Base-by-base conservation (phyloP, 1,139 yeast species). In the Yamadazyma triangularis region DNA sequence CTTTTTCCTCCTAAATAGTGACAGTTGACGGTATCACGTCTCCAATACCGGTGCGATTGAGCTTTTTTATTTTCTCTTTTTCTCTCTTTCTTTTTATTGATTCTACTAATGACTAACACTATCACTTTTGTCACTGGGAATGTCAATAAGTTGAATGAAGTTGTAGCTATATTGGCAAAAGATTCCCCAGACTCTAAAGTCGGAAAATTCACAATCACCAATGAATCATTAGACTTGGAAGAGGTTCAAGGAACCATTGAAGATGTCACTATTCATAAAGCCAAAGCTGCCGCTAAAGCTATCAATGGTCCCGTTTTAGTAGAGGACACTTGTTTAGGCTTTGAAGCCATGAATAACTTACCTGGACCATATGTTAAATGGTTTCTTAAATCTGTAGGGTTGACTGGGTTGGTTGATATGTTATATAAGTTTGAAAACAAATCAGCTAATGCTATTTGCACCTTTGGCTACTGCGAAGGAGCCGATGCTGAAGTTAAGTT, bases 311-410 rank as follows among this genome's bases (percentile, higher is more conserved):
- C 97, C 0, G 96, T 87, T 1, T 67, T 93, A 33, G 96, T 89
- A 2, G 99, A 93, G 53, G 99, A 93, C 50, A 93, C 98, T 0
- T 89, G 95, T 32, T 71, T 93, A 29, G 87, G 83, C 8, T 93
- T 84, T 56, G 72, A 70, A 34, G 96, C 95, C 2, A 70, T 83
- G 53, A 79, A 84, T 31, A 66, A 71, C 40, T 71, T 93, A 34
- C 99, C 99, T 1, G 99, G 99, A 7, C 97, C 98, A 1, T 69
- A 74, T 45, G 74, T 78, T 56, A 89, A 89, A 58, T 89, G 97
- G 97, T 89, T 89, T 59, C 73, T 85, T 29, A 62, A 78, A 38
- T 60, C 76, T 11, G 56, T 88, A 41, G 95, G 95, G 1, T 68
- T 83, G 30, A 73, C 70, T 13, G 91, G 89, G 3, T 62, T 88